Percentiles rank a stretch among this genome's conserved stretches.
Evolutionary conservation across 1,139 yeast genomes (phyloP).

Genomic region (Taphrina communis): DNA sequence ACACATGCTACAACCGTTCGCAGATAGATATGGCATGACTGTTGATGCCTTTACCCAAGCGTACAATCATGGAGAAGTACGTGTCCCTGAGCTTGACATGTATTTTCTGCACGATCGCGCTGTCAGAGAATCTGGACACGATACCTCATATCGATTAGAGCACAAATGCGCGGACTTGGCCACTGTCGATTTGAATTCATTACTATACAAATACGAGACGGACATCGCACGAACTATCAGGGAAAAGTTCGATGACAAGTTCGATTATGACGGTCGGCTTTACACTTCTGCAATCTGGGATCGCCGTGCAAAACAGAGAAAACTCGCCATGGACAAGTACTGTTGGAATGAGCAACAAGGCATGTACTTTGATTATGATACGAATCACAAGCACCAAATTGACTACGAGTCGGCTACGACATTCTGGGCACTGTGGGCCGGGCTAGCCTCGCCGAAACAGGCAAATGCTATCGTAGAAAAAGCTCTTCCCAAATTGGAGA

Average conservation of each 20-base stretch:
- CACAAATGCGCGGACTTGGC: conserved; percentile 89
- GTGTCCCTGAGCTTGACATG: conserved; percentile 81
- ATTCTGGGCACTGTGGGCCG: conserved; percentile 92
- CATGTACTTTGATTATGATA: conserved; percentile 83
- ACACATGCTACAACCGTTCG: conserved; percentile 71
- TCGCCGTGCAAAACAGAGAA: conserved; percentile 62
- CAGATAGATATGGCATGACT: conserved; percentile 64
- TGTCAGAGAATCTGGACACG: conserved; percentile 96
- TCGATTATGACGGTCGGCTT: conserved; percentile 51
- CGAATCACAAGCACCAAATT: conserved; percentile 62
- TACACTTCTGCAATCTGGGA: conserved; percentile 69
- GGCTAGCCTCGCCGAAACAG: conserved; percentile 72
- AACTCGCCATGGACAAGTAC: conserved; percentile 65
- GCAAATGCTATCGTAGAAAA: conserved; percentile 67
- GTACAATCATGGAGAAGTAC: conserved; percentile 70
- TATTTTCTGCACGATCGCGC: conserved; percentile 93
- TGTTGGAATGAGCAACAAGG: conserved; percentile 85
- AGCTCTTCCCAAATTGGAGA: conserved; percentile 76
- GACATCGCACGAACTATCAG: conserved; percentile 77
- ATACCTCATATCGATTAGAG: conserved; percentile 87
- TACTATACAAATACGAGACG: conserved; percentile 85
- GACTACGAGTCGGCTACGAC: conserved; percentile 86
- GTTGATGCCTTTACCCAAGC: conserved; percentile 72
- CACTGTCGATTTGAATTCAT: conserved; percentile 84
- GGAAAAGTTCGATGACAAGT: conserved; percentile 61